Evolutionary conservation across 2,329 filamentous ascomycete species (phyloP).

Genomic region (Dactylella cylindrospora): DNA sequence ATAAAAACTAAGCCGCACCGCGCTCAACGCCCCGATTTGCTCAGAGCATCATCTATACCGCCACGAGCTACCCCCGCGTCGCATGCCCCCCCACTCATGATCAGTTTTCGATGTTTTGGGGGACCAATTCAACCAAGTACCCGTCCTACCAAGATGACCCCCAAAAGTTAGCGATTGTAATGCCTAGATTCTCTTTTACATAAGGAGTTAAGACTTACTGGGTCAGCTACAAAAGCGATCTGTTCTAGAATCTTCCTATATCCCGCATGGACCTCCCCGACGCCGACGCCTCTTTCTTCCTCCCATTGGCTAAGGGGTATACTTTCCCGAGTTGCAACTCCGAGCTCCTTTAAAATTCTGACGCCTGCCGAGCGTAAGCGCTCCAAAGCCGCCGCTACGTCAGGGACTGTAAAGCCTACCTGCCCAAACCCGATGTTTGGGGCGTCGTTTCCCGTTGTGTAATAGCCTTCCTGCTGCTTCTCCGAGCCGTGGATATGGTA

Average conservation of each 20-base stretch:
- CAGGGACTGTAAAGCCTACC: conserved; percentile 51
- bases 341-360: conserved; percentile 44
- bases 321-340: conserved; percentile 46
- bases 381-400: conserved; percentile 49
- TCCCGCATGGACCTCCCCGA: conserved; percentile 46
- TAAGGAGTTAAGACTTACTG: conserved; percentile 26
- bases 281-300: conserved; percentile 31
- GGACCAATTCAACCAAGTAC: conserved; percentile 39
- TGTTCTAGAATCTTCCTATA: conserved; percentile 50
- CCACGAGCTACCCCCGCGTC: too few relatives aligned
- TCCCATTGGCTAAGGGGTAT: conserved; percentile 48
- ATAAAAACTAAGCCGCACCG: too few relatives aligned
- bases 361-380: conserved; percentile 14
- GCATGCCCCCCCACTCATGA: too few relatives aligned
- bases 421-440: conserved; percentile 50
- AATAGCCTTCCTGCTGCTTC: conserved; percentile 32
- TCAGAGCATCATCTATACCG: too few relatives aligned
- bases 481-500: conserved; percentile 50
- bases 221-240: conserved; percentile 51
- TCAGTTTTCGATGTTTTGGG: conserved; percentile 22
- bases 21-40: too few relatives aligned
- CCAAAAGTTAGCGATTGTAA: neutral
- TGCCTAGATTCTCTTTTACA: too few relatives aligned
- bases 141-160: conserved; percentile 45
- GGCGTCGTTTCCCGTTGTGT: conserved; percentile 50